Evolutionary conservation across 495 filamentous ascomycete species (phyloP).

Genomic region (Xylaria scruposa): DNA sequence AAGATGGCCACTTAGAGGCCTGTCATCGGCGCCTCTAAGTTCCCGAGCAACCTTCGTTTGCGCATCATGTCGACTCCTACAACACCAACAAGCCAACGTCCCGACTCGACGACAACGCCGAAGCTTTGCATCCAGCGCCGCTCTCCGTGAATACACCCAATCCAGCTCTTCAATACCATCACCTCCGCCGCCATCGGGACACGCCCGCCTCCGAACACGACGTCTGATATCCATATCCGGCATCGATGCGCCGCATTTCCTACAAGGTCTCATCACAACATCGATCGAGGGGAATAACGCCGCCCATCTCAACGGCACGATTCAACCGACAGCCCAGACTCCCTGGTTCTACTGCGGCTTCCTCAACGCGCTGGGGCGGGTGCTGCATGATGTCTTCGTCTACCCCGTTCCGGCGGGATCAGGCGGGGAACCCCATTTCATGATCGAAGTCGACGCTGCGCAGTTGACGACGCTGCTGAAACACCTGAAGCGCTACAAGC

Average conservation of each 20-base stretch:
- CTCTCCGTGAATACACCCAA: conserved; percentile 13
- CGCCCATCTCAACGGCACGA: conserved; percentile 24
- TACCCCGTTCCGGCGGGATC: conserved; percentile 64
- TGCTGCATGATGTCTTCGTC: conserved; percentile 89
- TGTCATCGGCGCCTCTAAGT: conserved; percentile 12
- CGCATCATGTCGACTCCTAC: conserved; percentile 32
- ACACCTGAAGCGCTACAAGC: conserved; percentile 82
- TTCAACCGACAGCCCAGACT: conserved; percentile 31
- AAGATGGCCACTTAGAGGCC: conserved; percentile 4
- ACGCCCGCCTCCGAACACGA: conserved; percentile 68
- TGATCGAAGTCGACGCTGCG: conserved; percentile 80
- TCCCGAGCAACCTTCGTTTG: conserved; percentile 33
- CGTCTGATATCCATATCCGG: conserved; percentile 80
- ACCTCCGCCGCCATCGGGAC: conserved; percentile 51
- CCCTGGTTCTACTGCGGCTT: conserved; percentile 78
- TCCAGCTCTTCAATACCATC: conserved; percentile 15
- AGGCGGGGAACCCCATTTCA: conserved; percentile 53
- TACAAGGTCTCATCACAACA: conserved; percentile 85
- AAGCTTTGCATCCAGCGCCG: conserved; percentile 28
- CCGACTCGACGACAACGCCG: conserved; percentile 25
- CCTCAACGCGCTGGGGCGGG: conserved; percentile 80
- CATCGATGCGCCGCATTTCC: conserved; percentile 77
- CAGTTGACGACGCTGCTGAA: conserved; percentile 65
- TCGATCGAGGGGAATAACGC: conserved; percentile 61
- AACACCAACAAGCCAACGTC: conserved; percentile 13